Evolutionary conservation across 2,329 filamentous ascomycete genomes (phyloP).

Genomic region (Lasiodiplodia citricola): DNA sequence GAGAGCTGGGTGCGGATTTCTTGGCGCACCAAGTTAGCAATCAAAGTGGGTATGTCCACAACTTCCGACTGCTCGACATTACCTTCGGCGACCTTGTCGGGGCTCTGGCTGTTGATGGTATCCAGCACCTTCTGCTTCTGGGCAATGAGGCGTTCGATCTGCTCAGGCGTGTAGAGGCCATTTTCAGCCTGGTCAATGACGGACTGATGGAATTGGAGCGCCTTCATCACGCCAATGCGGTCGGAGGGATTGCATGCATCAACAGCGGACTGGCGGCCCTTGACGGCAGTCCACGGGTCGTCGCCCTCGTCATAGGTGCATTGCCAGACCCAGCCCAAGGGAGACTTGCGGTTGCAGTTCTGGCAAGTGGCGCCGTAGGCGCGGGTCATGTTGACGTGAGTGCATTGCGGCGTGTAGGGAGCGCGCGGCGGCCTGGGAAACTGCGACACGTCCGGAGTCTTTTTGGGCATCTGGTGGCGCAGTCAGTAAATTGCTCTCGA

Average conservation of each 20-base stretch:
- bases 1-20: constrained; percentile 8
- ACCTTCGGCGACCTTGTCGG: constrained; percentile 12
- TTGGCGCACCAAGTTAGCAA: constrained; percentile 10
- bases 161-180: constrained; percentile 40
- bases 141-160: constrained; percentile 39
- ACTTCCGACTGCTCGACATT: neutral
- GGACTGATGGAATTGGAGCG: constrained; percentile 39
- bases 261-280: neutral
- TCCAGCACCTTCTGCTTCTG: constrained; percentile 41
- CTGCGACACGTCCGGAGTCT: constrained; percentile 5
- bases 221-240: constrained; percentile 27
- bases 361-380: constrained; percentile 66
- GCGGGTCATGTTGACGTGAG: constrained; percentile 71
- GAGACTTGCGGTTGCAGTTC: constrained; percentile 61
- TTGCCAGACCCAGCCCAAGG: constrained; percentile 74
- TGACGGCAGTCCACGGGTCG: constrained; percentile 22
- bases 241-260: constrained; percentile 31
- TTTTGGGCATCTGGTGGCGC: neutral
- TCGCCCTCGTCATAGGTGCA: constrained; percentile 67
- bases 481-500: constrained; percentile 14
- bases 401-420: constrained; percentile 54
- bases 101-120: constrained; percentile 32
- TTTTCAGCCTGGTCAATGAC: constrained; percentile 41
- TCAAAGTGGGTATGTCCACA: neutral
- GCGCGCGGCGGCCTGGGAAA: constrained; percentile 16